Conservation (phyloP, 108 stramenopile genomes). For the Epipyxis sp. region DNA sequence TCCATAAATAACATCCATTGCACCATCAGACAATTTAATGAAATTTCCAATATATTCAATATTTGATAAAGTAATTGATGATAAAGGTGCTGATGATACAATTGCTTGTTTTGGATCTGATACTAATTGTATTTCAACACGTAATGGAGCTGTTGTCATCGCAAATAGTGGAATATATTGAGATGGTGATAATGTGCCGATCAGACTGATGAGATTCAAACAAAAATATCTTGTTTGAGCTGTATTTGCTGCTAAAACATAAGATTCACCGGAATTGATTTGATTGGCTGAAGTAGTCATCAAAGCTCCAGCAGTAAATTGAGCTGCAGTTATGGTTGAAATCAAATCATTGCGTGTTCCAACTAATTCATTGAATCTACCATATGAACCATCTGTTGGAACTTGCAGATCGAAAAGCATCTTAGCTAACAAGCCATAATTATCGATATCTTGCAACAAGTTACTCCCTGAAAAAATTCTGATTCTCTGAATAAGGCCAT, state of each 20-base stretch:
- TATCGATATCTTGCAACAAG: neutral
- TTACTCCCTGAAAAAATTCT: neutral
- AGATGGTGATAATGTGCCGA: neutral
- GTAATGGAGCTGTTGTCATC: neutral
- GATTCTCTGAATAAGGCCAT: neutral
- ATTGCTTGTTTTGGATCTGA: neutral
- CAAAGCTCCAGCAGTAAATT: neutral
- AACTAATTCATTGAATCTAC: neutral
- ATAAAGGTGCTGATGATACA: neutral
- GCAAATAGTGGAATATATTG: slow-evolving; percentile 1
- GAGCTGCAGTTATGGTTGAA: neutral
- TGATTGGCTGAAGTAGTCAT: too few relatives aligned
- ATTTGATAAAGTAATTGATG: neutral
- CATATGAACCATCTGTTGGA: neutral
- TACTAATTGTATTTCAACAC: neutral
- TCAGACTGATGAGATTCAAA: neutral
- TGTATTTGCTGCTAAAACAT: too few relatives aligned
- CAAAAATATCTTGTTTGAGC: neutral
- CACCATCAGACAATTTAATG: neutral
- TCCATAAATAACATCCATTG: neutral
- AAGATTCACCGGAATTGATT: too few relatives aligned
- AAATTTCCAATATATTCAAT: too few relatives aligned
- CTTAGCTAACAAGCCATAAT: slow-evolving; percentile 2
- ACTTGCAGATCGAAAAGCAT: neutral
- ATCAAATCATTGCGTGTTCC: slow-evolving; percentile 1